Base-by-base conservation (phyloP, 2,329 filamentous ascomycete species). In the Dryadomyces sulphureus region DNA sequence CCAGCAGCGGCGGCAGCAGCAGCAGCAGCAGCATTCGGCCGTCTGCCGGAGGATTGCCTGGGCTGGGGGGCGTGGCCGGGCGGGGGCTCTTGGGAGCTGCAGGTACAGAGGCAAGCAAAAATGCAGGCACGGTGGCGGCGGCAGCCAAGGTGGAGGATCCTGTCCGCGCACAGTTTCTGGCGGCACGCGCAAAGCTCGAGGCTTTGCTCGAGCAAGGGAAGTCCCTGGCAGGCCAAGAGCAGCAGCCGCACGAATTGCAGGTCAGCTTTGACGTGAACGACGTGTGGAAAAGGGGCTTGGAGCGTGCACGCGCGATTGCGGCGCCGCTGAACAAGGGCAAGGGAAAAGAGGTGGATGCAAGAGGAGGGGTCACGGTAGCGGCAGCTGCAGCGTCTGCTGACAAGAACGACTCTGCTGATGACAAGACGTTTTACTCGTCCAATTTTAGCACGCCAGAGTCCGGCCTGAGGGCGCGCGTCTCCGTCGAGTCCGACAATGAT, bases 381-480 rank as follows among this genome's bases (percentile, higher is more conserved):
- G 32, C 32, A 9, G 22, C 41, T 16, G 32, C 27, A 7, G 36
- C 38, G 9, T 24, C 17, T n/a, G n/a, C 39, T 22, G 50, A 48
- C 53, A 65, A 75, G 58, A 84, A 73, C 72, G 85, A 90, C 62
- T 92, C 86, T 32, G 85, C 88, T 66, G 88, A 95, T 65, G 83
- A 93, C 61, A 88, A 93, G 59, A 92, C 88, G 36, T 94, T 94
- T 64, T 95, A 96, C 69, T 95, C 90, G 54, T 95, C 89, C 65
- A 85, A 83, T 66, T 81, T 89, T 68, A 84, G 89, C 61, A 94
- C 88, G 52, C 75, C 76, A 49, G 70, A 76, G 47, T 71, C 69
- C 25, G 66, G 65, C 43, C 64, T 66, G 49, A 65, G 66, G 35
- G 65, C 69, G 24, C 66, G 65, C 48, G 56, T 66, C 65, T 75